Evolutionary conservation across 495 filamentous ascomycete species (phyloP).

Genomic region (Penicillium maclennaniae): DNA sequence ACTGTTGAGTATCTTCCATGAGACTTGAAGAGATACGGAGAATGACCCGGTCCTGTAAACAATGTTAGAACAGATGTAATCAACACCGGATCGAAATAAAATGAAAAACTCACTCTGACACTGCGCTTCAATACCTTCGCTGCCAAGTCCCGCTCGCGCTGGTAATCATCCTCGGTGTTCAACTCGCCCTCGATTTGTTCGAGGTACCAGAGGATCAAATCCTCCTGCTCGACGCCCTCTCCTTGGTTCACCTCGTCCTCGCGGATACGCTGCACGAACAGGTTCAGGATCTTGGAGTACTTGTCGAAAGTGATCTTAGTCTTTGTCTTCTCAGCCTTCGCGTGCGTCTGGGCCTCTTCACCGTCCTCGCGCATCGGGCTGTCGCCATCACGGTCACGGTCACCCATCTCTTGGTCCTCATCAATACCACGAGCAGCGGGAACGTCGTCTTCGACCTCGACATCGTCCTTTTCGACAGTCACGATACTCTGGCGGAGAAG

Average conservation of each 20-base stretch:
- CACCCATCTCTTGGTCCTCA: conserved; percentile 40
- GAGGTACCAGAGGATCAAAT: conserved; percentile 85
- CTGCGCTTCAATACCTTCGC: conserved; percentile 91
- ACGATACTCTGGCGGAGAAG: conserved; percentile 92
- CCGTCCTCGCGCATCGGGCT: conserved; percentile 59
- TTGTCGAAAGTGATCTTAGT: conserved; percentile 95
- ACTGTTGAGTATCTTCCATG: conserved; percentile 50
- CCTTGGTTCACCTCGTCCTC: conserved; percentile 67
- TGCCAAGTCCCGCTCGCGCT: conserved; percentile 70
- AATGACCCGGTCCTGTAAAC: conserved; percentile 70
- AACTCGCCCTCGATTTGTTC: conserved; percentile 89
- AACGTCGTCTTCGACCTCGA: conserved; percentile 89
- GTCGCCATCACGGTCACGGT: conserved; percentile 63
- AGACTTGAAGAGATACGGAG: conserved; percentile 82
- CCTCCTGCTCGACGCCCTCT: conserved; percentile 87
- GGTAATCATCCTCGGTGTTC: conserved; percentile 71
- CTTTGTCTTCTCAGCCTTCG: conserved; percentile 50
- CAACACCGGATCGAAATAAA: not conserved
- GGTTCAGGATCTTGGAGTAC: conserved; percentile 84
- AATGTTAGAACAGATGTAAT: not conserved
- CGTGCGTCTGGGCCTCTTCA: conserved; percentile 39
- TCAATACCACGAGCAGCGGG: conserved; percentile 19
- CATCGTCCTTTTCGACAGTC: conserved; percentile 94
- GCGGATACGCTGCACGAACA: conserved; percentile 75
- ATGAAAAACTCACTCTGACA: conserved; percentile 71